These are phyloP conservation scores for Fusarium verticillioides DNA, from an alignment of 2,329 filamentous ascomycete species.

Conservation along the genomic window DNA sequence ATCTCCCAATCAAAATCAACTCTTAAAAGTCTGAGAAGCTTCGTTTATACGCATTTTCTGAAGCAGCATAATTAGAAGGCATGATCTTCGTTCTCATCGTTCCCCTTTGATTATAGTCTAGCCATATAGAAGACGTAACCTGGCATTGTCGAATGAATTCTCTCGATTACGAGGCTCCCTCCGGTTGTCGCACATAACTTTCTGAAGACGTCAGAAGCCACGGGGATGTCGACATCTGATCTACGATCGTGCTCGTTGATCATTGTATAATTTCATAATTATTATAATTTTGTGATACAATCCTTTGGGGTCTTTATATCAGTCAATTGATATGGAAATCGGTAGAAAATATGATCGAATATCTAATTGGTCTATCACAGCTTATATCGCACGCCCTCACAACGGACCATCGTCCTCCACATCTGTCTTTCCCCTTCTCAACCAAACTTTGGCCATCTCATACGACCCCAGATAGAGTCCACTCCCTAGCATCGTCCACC, in stretches of 20 bases:
- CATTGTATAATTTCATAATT: not conserved
- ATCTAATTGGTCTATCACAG: conserved; percentile 7
- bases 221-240: conserved; percentile 43
- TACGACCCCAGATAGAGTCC: conserved; percentile 89
- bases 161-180: not conserved
- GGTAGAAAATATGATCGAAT: not conserved
- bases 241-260: conserved; percentile 19
- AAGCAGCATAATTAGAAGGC: not conserved
- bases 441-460: conserved; percentile 78
- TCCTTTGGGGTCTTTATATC: not conserved
- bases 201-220: conserved; percentile 42
- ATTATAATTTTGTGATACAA: not conserved
- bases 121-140: not conserved
- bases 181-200: conserved; percentile 13
- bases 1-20: not conserved
- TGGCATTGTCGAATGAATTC: not conserved
- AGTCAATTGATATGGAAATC: not conserved
- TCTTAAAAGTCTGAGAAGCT: not conserved
- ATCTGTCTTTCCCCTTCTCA: conserved; percentile 58
- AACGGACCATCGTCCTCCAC: conserved; percentile 51
- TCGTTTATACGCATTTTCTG: not conserved
- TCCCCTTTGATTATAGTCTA: not conserved
- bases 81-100: not conserved
- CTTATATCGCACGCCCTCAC: conserved; percentile 17
- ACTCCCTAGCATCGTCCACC: conserved; percentile 85